Evolutionary conservation across 345 rosid species (phyloP).

Genomic region (Litchi chinensis): DNA sequence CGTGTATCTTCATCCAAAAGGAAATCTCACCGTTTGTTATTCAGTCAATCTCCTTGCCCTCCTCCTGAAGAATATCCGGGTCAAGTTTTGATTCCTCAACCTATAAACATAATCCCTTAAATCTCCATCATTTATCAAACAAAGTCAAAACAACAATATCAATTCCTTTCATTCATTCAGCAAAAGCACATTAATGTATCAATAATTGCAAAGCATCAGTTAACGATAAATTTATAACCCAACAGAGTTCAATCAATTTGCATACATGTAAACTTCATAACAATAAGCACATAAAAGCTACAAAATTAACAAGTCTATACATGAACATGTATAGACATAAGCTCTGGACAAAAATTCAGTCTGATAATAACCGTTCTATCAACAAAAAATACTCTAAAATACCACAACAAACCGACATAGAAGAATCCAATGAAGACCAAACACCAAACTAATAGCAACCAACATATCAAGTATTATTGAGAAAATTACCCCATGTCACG

Average conservation of each 20-base stretch:
- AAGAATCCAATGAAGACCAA: not conserved
- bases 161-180: not conserved
- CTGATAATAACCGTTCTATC: not conserved
- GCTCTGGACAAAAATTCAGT: not conserved
- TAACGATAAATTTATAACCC: not conserved
- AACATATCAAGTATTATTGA: not conserved
- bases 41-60: constrained; percentile 3
- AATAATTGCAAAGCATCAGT: not conserved
- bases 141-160: not conserved
- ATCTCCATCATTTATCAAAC: not conserved
- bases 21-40: constrained; percentile 25
- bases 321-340: not conserved
- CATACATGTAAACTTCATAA: not conserved
- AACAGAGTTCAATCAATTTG: not conserved
- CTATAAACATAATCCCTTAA: constrained; percentile 14
- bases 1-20: not conserved
- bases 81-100: constrained; percentile 13
- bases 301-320: not conserved
- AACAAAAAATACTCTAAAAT: not conserved
- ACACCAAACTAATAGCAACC: not conserved
- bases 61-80: not conserved
- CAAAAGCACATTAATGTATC: not conserved
- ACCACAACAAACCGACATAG: not conserved
- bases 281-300: not conserved
- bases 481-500: not conserved